phyloP scores from a whole-genome alignment of 805 yeast species.

The Kodamaea laetipori region DNA sequence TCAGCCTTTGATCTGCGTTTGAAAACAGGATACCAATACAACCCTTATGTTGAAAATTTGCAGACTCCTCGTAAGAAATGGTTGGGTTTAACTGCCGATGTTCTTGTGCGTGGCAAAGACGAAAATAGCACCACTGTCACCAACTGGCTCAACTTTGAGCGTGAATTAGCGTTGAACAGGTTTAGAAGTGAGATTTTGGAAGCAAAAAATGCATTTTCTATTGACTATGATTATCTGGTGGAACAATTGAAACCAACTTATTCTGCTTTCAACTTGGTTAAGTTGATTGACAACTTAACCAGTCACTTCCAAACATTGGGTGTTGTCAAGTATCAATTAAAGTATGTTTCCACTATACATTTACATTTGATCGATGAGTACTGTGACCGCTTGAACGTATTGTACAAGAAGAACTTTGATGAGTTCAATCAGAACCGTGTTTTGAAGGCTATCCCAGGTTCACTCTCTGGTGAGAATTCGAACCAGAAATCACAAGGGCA shows the following conservation, averaged over 20 bases:
- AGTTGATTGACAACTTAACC: slow-evolving; percentile 58
- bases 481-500: slow-evolving; percentile 6
- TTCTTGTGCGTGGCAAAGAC: slow-evolving; percentile 31
- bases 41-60: slow-evolving; percentile 37
- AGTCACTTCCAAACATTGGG: slow-evolving; percentile 54
- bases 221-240: slow-evolving; percentile 54
- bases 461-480: slow-evolving; percentile 32
- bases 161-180: slow-evolving; percentile 50
- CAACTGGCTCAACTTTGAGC: slow-evolving; percentile 58
- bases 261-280: slow-evolving; percentile 58
- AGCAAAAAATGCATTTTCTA: slow-evolving; percentile 50
- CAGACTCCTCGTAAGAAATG: slow-evolving; percentile 37
- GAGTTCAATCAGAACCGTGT: slow-evolving; percentile 33
- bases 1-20: slow-evolving; percentile 59
- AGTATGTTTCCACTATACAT: slow-evolving; percentile 61
- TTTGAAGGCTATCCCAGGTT: slow-evolving; percentile 39
- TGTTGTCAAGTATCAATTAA: slow-evolving; percentile 52
- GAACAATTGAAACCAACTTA: slow-evolving; percentile 52
- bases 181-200: slow-evolving; percentile 52
- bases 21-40: slow-evolving; percentile 46
- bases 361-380: slow-evolving; percentile 56
- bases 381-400: slow-evolving; percentile 31
- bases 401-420: slow-evolving; percentile 47
- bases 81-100: slow-evolving; percentile 50
- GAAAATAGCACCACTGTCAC: slow-evolving; percentile 30